These are phyloP conservation scores for Penicillium palitans DNA, from an alignment of 2,329 filamentous ascomycete species.

Conservation along the genomic window DNA sequence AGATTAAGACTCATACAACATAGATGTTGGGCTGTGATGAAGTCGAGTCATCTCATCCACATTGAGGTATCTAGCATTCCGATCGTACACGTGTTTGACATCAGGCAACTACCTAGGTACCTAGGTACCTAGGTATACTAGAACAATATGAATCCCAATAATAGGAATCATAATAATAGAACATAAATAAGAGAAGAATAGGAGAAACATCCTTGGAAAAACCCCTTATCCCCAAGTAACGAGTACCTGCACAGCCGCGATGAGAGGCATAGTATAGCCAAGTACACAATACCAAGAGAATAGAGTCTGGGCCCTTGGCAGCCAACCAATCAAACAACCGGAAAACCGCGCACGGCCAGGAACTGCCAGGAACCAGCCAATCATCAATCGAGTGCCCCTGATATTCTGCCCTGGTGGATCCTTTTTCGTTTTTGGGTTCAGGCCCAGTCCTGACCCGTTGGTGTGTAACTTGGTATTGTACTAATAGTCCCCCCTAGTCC, in stretches of 20 bases:
- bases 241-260: slow-evolving; percentile 7
- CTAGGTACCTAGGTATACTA: background rate
- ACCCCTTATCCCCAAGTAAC: slow-evolving; percentile 7
- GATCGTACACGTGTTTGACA: slow-evolving; percentile 21
- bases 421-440: slow-evolving; percentile 2
- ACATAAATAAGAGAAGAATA: background rate
- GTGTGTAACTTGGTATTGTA: slow-evolving; percentile 10
- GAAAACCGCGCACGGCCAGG: slow-evolving; percentile 9
- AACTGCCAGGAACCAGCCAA: slow-evolving; percentile 20
- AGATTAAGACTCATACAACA: background rate
- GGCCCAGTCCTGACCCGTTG: slow-evolving; percentile 3
- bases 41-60: background rate
- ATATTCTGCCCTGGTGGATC: slow-evolving; percentile 9
- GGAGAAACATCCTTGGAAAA: background rate
- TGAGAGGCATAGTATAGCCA: slow-evolving; percentile 2
- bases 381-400: slow-evolving; percentile 19
- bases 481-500: slow-evolving; percentile 10
- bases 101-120: background rate
- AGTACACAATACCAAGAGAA: slow-evolving; percentile 12
- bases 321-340: slow-evolving; percentile 15
- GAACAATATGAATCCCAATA: background rate
- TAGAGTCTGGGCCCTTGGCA: slow-evolving; percentile 10
- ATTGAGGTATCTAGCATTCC: slow-evolving; percentile 14
- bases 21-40: background rate
- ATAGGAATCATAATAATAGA: background rate